Conservation (phyloP, 2,329 filamentous ascomycete genomes). For the Claviceps monticola region DNA sequence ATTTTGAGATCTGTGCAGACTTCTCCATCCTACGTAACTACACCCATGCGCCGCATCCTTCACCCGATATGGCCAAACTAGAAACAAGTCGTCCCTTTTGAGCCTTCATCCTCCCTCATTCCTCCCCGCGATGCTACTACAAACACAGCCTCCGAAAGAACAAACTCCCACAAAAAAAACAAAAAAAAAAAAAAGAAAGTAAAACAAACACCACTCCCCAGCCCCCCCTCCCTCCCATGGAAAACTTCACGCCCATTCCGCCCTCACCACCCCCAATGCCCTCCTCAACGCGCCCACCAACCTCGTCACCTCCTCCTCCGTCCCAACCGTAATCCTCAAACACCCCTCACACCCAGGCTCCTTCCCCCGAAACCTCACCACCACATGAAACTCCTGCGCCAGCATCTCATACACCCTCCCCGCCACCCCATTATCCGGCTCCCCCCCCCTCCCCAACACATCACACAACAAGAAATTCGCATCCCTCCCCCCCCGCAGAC, state of each 20-base stretch:
- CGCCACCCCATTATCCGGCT: constrained; percentile 67
- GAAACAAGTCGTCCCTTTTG: too few species aligned
- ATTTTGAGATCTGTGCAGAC: too few species aligned
- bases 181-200: background rate
- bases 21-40: too few species aligned
- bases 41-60: too few species aligned
- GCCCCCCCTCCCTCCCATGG: too few species aligned
- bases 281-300: constrained; percentile 56
- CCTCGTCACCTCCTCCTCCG: constrained; percentile 68
- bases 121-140: too few species aligned
- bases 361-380: constrained; percentile 86
- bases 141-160: too few species aligned
- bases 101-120: too few species aligned
- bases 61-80: too few species aligned
- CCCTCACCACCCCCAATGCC: constrained; percentile 31
- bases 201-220: background rate
- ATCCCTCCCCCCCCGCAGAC: constrained; percentile 63
- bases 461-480: constrained; percentile 89
- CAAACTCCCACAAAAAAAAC: background rate
- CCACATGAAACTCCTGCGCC: constrained; percentile 76
- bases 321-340: constrained; percentile 83
- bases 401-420: constrained; percentile 70
- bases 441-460: constrained; percentile 58
- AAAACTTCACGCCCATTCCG: background rate
- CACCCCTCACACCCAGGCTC: constrained; percentile 84